Conservation (phyloP, 192 early-diverging fungal species). For the Coemansia asiatica region DNA sequence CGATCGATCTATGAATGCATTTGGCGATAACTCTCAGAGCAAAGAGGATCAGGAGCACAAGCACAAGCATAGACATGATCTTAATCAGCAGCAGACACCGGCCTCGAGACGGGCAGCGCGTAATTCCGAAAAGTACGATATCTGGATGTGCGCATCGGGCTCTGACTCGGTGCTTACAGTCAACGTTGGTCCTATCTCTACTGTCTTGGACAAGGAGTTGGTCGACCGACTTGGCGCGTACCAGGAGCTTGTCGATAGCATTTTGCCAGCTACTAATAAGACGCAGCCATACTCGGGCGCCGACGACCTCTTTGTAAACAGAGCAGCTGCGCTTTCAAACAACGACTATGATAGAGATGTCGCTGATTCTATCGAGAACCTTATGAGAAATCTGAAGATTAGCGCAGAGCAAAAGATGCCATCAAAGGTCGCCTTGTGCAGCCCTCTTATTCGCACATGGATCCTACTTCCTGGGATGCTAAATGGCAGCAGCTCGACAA, state of each 20-base stretch:
- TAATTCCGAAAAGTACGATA: constrained; percentile 32
- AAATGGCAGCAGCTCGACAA: neutral
- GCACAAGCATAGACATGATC: neutral
- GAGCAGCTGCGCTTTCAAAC: neutral
- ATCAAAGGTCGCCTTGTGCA: constrained; percentile 47
- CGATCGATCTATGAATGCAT: constrained; percentile 24
- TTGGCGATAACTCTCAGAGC: no score
- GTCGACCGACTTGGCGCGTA: constrained; percentile 36
- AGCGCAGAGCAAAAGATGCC: constrained; percentile 29
- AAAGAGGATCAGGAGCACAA: neutral
- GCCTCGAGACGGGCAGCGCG: neutral
- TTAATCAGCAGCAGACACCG: neutral
- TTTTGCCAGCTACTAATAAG: constrained; percentile 9
- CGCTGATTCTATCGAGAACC: constrained; percentile 37
- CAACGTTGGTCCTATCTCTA: constrained; percentile 38
- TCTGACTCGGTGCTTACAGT: constrained; percentile 30
- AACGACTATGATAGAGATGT: constrained; percentile 15
- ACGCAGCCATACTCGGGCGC: neutral
- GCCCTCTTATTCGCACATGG: constrained; percentile 52
- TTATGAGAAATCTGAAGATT: constrained; percentile 44
- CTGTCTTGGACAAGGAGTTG: constrained; percentile 44
- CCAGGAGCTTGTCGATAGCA: constrained; percentile 22
- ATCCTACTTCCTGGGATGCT: constrained; percentile 38
- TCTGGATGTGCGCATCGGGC: constrained; percentile 33
- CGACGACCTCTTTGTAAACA: no score